Evolutionary conservation across 164 flowering plant species (phyloP), one percentile per base, ranked within the genome.

Genomic region (Aristolochia californica): DNA sequence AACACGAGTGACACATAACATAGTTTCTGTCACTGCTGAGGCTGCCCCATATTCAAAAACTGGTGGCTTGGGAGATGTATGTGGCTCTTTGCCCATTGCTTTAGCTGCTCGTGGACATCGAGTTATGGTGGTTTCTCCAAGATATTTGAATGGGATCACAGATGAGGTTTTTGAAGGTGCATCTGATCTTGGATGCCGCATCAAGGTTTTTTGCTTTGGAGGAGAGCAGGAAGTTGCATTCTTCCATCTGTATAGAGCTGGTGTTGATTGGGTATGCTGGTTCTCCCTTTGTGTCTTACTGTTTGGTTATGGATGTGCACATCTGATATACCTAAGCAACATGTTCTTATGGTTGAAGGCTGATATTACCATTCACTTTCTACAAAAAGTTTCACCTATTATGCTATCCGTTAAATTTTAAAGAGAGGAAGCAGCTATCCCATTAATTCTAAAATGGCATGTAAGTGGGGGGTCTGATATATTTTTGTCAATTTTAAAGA

Each of bases 41-140:
- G 97, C 94, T 23, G 83, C 87, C 28, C 98, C 98, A 16, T 88
- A 87, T 74, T 88, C 97, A 26, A 93, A 93, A 74, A 93, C 97
- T 20, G 98, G 98, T 24, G 97, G 98, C 53, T 62, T 93, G 53
- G 97, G 88, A 72, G 98, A 93, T 81, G 98, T 93, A 58, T 87
- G 95, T 85, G 97, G 95, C 56, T 88, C 98, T 68, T 71, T 93
- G 68, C 98, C 98, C 30, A 71, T 85, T 63, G 81, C 94, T 15
- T 75, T 93, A 43, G 97, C 95, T 62, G 70, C 62, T 2, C 87
- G 85, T 28, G 94, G 95, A 23, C 98, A 88, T 53, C 85, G 95
- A 47, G 98, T 91, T 13, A 91, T 91, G 98, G 98, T 91, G 60
- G 78, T 93, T 43, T 74, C 91, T 61, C 98, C 98, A 38, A 74